Conservation (phyloP, 768 basidiomycete species). For the Hortiboletus campestris region DNA sequence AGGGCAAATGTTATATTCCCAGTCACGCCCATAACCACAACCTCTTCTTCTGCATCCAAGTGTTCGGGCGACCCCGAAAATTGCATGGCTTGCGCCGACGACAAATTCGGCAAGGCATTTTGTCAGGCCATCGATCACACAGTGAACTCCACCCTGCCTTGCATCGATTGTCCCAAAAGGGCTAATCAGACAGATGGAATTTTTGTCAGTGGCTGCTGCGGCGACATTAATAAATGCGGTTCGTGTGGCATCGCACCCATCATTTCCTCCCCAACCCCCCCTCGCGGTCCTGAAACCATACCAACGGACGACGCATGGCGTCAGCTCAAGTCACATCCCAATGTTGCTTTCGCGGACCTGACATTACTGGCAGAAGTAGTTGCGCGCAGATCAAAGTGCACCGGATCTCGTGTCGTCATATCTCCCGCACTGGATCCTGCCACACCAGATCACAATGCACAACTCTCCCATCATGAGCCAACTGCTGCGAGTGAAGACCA, state of each 20-base stretch:
- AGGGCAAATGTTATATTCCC: constrained; percentile 55
- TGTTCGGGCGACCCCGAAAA: constrained; percentile 89
- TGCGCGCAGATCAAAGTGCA: constrained; percentile 75
- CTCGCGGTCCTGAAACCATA: constrained; percentile 49
- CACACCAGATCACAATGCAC: constrained; percentile 43
- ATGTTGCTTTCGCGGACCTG: constrained; percentile 81
- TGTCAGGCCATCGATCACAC: constrained; percentile 72
- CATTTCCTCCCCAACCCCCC: constrained; percentile 20
- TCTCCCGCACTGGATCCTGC: constrained; percentile 50
- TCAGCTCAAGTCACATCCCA: constrained; percentile 84
- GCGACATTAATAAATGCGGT: constrained; percentile 31
- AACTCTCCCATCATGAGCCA: constrained; percentile 10
- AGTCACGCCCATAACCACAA: constrained; percentile 36
- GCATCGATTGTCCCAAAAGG: constrained; percentile 53
- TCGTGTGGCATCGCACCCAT: constrained; percentile 34
- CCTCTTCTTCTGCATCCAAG: constrained; percentile 32
- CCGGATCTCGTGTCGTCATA: constrained; percentile 63
- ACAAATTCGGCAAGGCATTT: constrained; percentile 85
- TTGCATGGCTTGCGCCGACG: constrained; percentile 82
- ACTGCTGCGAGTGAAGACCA: constrained; percentile 26
- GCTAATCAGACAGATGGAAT: constrained; percentile 27
- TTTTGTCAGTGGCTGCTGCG: constrained; percentile 37
- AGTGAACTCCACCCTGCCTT: constrained; percentile 49
- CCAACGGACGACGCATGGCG: constrained; percentile 84
- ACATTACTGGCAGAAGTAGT: constrained; percentile 86